phyloP scores from a whole-genome alignment of 257 asterid genomes.

The Henckelia pumila region DNA sequence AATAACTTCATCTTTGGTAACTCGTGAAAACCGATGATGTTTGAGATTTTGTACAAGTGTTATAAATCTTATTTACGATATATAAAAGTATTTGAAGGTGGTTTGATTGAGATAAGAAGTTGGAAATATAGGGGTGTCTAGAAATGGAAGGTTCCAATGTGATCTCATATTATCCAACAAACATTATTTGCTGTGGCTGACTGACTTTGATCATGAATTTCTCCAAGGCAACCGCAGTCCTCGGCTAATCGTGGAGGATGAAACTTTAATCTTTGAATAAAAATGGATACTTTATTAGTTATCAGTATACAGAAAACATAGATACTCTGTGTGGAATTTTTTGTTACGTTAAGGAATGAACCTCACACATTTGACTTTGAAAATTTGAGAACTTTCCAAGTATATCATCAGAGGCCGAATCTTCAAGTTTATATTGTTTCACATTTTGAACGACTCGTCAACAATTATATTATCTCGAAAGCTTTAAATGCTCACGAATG shows the following conservation, averaged over 20 bases:
- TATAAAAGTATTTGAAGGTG: not conserved
- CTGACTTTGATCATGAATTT: not conserved
- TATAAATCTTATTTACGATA: too few relatives aligned
- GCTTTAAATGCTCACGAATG: not conserved
- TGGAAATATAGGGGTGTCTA: not conserved
- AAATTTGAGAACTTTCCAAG: too few relatives aligned
- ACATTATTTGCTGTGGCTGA: not conserved
- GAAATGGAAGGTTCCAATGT: not conserved
- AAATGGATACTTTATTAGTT: too few relatives aligned
- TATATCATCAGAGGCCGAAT: not conserved
- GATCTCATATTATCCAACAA: not conserved
- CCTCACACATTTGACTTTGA: too few relatives aligned
- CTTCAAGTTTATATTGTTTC: not conserved
- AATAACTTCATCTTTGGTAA: slow-evolving; percentile 10
- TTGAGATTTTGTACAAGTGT: too few relatives aligned
- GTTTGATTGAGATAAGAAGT: not conserved
- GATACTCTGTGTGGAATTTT: too few relatives aligned
- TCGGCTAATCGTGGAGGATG: too few relatives aligned
- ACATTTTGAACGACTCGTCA: not conserved
- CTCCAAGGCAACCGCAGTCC: not conserved
- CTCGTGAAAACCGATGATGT: not conserved
- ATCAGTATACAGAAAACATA: too few relatives aligned
- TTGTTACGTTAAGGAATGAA: too few relatives aligned
- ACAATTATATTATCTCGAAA: not conserved
- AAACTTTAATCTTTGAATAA: too few relatives aligned